phyloP scores from a whole-genome alignment of 1,284 basidiomycete genomes.

The Ganoderma boninense region DNA sequence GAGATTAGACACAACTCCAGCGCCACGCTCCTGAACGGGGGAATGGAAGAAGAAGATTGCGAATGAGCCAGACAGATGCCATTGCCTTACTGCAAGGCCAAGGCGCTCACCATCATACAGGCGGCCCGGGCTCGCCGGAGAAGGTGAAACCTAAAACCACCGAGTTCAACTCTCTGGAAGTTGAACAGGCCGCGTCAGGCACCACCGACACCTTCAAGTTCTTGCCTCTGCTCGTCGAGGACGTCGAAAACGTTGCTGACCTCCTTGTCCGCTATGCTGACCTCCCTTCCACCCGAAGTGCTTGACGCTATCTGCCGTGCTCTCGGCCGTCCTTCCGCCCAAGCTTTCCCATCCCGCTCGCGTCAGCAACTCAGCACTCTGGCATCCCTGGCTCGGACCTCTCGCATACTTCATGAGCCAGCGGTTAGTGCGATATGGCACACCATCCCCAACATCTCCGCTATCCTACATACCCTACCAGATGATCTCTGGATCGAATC shows the following conservation, averaged over 20 bases:
- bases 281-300: background rate
- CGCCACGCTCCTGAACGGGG: too few relatives aligned
- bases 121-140: too few relatives aligned
- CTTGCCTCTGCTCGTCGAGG: too few relatives aligned
- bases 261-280: background rate
- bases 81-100: too few relatives aligned
- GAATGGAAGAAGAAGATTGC: too few relatives aligned
- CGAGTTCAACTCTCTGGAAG: too few relatives aligned
- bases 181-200: too few relatives aligned
- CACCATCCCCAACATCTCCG: background rate
- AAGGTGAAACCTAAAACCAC: too few relatives aligned
- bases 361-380: background rate
- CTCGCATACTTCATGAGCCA: background rate
- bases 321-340: background rate
- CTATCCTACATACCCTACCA: background rate
- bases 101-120: too few relatives aligned
- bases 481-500: background rate
- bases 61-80: too few relatives aligned
- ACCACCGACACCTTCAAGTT: too few relatives aligned
- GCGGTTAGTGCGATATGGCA: background rate
- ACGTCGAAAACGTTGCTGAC: background rate
- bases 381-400: background rate
- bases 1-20: too few relatives aligned
- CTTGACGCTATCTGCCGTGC: background rate
- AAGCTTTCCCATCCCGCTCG: background rate